These are phyloP conservation scores for Verticillium dahliae DNA, from an alignment of 2,329 filamentous ascomycete genomes.

Conservation along the genomic window DNA sequence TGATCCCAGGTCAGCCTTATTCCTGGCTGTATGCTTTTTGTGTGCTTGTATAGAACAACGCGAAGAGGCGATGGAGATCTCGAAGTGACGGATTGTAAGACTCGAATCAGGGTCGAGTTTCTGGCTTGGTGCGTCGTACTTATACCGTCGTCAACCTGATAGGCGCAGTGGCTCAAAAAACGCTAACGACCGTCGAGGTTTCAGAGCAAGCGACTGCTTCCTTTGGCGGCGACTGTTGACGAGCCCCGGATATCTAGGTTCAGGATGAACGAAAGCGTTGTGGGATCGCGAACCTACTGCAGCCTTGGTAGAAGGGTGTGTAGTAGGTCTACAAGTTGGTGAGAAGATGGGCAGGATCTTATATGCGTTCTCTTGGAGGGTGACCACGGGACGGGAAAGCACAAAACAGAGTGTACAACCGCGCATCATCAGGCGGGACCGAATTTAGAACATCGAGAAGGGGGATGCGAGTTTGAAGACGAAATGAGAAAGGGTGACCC, in stretches of 20 bases:
- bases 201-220: background rate
- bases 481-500: background rate
- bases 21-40: background rate
- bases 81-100: background rate
- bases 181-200: background rate
- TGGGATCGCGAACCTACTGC: background rate
- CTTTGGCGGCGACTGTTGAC: background rate
- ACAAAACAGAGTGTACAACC: background rate
- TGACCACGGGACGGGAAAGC: background rate
- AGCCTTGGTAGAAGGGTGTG: background rate
- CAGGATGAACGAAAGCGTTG: background rate
- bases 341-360: background rate
- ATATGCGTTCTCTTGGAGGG: background rate
- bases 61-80: background rate
- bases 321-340: background rate
- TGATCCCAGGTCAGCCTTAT: background rate
- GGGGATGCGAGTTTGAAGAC: background rate
- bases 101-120: background rate
- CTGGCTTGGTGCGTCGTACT: background rate
- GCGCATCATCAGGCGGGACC: constrained; percentile 1
- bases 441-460: background rate
- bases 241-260: background rate
- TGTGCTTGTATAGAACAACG: background rate
- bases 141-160: background rate
- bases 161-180: background rate